These are phyloP conservation scores for Trypanosoma grayi DNA, from an alignment of 208 protist genomes.

Conservation along the genomic window DNA sequence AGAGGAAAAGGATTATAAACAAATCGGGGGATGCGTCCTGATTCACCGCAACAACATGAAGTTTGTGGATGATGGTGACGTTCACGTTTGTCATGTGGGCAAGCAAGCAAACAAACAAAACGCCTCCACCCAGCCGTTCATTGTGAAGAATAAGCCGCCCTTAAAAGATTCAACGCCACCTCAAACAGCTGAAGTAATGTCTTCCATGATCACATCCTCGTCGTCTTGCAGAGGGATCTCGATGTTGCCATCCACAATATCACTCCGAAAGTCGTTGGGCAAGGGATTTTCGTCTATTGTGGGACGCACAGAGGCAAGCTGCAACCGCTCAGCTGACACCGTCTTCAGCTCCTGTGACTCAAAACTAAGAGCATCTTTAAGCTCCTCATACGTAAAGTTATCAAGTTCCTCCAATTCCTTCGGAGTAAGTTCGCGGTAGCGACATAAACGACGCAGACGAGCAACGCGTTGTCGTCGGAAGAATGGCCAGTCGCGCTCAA, in stretches of 20 bases:
- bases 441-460: slow-evolving; percentile 51
- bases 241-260: slow-evolving; percentile 5
- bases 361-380: slow-evolving; percentile 70
- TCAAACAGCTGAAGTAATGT: slow-evolving; percentile 22
- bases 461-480: slow-evolving; percentile 76
- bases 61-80: too few relatives aligned
- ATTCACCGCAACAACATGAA: too few relatives aligned
- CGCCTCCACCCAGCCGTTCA: too few relatives aligned
- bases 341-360: slow-evolving; percentile 60
- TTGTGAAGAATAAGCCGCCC: slow-evolving; percentile 6
- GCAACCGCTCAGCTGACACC: slow-evolving; percentile 35
- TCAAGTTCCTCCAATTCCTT: slow-evolving; percentile 85
- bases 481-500: slow-evolving; percentile 90
- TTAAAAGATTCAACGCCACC: slow-evolving; percentile 4
- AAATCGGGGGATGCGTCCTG: too few relatives aligned
- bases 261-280: slow-evolving; percentile 29
- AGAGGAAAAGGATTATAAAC: too few relatives aligned
- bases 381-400: slow-evolving; percentile 83
- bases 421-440: slow-evolving; percentile 75
- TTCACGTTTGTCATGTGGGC: too few relatives aligned
- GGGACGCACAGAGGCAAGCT: slow-evolving; percentile 16
- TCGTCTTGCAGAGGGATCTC: background rate
- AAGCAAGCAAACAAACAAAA: too few relatives aligned
- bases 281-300: slow-evolving; percentile 28
- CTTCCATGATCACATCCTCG: slow-evolving; percentile 24